Evolutionary conservation across 2,329 filamentous ascomycete species (phyloP), one percentile per base, ranked within the genome.

Genomic region (Venturia carpophila): DNA sequence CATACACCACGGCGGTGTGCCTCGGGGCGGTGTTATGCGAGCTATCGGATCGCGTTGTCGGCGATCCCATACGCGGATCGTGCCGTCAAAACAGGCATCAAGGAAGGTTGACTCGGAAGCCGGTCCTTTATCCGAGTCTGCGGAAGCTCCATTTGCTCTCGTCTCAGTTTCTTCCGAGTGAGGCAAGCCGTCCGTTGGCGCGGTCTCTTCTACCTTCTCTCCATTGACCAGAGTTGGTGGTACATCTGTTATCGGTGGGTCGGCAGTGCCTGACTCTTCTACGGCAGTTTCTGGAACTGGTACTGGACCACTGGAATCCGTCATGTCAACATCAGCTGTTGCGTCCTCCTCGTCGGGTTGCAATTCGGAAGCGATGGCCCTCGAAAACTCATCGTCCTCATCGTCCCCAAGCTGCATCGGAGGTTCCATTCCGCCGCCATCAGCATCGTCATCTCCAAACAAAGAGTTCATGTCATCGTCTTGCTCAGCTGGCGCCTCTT

Each of bases 1-100:
- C 87, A 96, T 97, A 75, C 93, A 97, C 93, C 93, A 99, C 0
- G 93, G 94, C 0, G 94, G 93, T 0, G 91, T 90, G 21, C 87
- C 86, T 13, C 86, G 84, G 13, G 87, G 82, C 21, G 89, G 90
- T 1, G 82, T 81, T 65, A 97, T 93, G 37, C 87, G 86, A 2
- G 94, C 92, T 1, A 96, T 82, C 0, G 93, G 89, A 43, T 88
- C 83, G 0, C 84, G 84, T 68, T 89, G 84, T 24, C 94, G 86
- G 3, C 88, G 82, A 72, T 99, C 96, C 93, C 94, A 99, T 69
- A 99, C 86, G n/a, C 92, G 88, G 56, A 99, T 81, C 0, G 87
- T 87, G 64, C 93, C 92, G 76, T 97, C 89, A 10, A 93, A 91
- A 2, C 91, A 89, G 2, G 94, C 90, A 34, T 92, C 90, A 63